Evolutionary conservation across 1,284 basidiomycete genomes (phyloP).

Genomic region (Leucoagaricus sp.): DNA sequence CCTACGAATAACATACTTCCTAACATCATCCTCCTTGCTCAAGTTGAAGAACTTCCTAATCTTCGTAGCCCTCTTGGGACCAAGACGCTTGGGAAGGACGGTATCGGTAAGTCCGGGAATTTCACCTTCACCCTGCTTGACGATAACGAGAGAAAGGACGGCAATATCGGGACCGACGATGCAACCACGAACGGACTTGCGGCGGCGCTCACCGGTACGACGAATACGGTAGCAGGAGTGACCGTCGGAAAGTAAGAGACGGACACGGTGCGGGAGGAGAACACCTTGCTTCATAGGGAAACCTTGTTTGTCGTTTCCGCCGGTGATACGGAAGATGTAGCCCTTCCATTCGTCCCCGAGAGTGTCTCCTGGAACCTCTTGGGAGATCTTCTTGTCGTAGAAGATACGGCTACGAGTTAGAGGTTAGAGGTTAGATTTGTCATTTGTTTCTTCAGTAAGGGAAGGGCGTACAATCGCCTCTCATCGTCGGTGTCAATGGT

Average conservation of each 20-base stretch:
- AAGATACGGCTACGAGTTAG: slow-evolving; percentile 92
- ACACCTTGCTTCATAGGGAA: slow-evolving; percentile 99
- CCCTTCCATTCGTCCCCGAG: slow-evolving; percentile 98
- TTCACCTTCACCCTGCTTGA: slow-evolving; percentile 95
- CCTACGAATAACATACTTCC: slow-evolving; percentile 93
- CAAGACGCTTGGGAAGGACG: slow-evolving; percentile 93
- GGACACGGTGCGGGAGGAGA: slow-evolving; percentile 92
- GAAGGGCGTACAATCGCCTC: slow-evolving; percentile 70
- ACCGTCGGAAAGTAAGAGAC: slow-evolving; percentile 91
- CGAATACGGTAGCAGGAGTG: slow-evolving; percentile 98
- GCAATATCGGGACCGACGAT: slow-evolving; percentile 97
- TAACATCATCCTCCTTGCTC: slow-evolving; percentile 96
- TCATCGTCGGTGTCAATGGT: slow-evolving; percentile 94
- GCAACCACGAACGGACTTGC: slow-evolving; percentile 98
- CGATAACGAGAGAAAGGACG: slow-evolving; percentile 91
- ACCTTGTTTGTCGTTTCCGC: slow-evolving; percentile 95
- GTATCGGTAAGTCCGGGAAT: slow-evolving; percentile 93
- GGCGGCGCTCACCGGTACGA: slow-evolving; percentile 94
- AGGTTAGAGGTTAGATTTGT: not conserved
- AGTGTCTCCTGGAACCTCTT: slow-evolving; percentile 91
- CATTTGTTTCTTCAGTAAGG: not conserved
- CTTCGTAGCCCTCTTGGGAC: slow-evolving; percentile 94
- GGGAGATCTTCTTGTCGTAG: slow-evolving; percentile 95
- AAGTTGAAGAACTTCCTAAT: slow-evolving; percentile 99
- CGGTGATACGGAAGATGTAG: slow-evolving; percentile 96